A percentile compares a stretch with the other conserved stretches of the same genome.
These are phyloP conservation scores for Galerina marginata DNA, from an alignment of 768 basidiomycete species.

Conservation along the genomic window DNA sequence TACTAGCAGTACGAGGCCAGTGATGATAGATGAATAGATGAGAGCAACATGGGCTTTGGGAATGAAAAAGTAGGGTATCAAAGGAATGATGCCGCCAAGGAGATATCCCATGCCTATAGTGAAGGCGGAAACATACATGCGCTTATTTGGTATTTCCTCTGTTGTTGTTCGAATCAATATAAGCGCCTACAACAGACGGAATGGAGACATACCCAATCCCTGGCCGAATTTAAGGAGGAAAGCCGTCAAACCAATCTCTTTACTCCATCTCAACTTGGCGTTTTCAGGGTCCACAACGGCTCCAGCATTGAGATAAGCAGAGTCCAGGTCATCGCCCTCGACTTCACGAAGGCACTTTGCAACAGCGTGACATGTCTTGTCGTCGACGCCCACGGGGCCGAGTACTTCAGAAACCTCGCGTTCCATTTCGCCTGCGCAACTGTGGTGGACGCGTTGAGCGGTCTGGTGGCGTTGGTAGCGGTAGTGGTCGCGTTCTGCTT, in stretches of 20 bases:
- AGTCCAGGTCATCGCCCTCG: slow-evolving; percentile 50
- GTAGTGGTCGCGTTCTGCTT: slow-evolving; percentile 95
- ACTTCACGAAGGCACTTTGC: slow-evolving; percentile 74
- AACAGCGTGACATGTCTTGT: slow-evolving; percentile 77
- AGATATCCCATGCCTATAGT: slow-evolving; percentile 97
- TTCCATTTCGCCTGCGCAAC: slow-evolving; percentile 95
- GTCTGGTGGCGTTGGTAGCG: slow-evolving; percentile 80
- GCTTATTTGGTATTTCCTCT: slow-evolving; percentile 90
- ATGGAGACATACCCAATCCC: slow-evolving; percentile 67
- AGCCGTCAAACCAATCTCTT: slow-evolving; percentile 85
- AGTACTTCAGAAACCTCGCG: slow-evolving; percentile 90
- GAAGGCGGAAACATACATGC: slow-evolving; percentile 89
- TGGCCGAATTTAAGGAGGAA: slow-evolving; percentile 98
- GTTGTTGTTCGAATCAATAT: slow-evolving; percentile 1
- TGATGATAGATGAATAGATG: slow-evolving; percentile 78
- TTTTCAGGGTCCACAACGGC: slow-evolving; percentile 57
- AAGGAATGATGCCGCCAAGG: slow-evolving; percentile 90
- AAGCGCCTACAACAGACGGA: not conserved
- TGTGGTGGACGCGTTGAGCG: slow-evolving; percentile 78
- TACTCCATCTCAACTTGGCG: slow-evolving; percentile 66
- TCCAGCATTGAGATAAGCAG: slow-evolving; percentile 16
- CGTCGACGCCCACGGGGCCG: slow-evolving; percentile 89
- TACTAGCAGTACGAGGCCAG: slow-evolving; percentile 82
- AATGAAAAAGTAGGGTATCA: slow-evolving; percentile 93
- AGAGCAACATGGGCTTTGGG: slow-evolving; percentile 68